Conservation (phyloP, 331 rosid genomes). For the Phaseolus coccineus region DNA sequence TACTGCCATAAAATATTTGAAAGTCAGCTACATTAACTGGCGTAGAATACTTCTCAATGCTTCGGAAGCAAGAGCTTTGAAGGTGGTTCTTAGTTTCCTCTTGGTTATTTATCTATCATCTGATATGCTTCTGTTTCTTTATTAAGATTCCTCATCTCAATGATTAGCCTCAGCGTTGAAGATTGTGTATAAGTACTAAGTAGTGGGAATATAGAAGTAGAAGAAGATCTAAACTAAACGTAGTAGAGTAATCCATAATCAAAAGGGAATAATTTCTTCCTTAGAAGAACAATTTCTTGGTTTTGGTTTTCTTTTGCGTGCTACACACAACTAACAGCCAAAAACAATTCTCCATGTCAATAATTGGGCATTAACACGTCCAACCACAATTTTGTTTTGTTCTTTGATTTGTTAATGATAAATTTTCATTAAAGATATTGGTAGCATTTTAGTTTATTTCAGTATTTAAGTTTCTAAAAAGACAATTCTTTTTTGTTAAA, state of each 20-base stretch:
- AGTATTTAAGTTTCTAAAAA: too few species aligned
- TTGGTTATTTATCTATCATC: slow-evolving; percentile 5
- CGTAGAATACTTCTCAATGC: slow-evolving; percentile 32
- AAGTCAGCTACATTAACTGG: slow-evolving; percentile 44
- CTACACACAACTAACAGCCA: slow-evolving; percentile 47
- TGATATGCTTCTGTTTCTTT: slow-evolving; percentile 11
- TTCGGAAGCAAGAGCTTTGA: slow-evolving; percentile 34
- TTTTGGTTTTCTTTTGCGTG: slow-evolving; percentile 44
- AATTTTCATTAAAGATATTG: not conserved
- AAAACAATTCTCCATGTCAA: slow-evolving; percentile 39
- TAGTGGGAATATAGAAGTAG: slow-evolving; percentile 12
- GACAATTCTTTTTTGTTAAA: too few species aligned
- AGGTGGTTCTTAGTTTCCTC: slow-evolving; percentile 13
- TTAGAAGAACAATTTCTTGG: slow-evolving; percentile 31
- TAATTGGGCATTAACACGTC: slow-evolving; percentile 35
- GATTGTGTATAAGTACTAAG: not conserved
- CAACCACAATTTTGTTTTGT: not conserved
- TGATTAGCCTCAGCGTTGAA: slow-evolving; percentile 33
- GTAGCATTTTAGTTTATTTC: too few species aligned
- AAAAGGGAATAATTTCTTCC: slow-evolving; percentile 54
- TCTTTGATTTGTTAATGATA: not conserved
- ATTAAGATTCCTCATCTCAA: slow-evolving; percentile 33
- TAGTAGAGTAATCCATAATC: not conserved
- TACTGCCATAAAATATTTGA: slow-evolving; percentile 38
- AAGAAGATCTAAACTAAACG: not conserved